These are phyloP conservation scores for Candida wancherniae DNA, from an alignment of 805 yeast genomes.

Conservation along the genomic window DNA sequence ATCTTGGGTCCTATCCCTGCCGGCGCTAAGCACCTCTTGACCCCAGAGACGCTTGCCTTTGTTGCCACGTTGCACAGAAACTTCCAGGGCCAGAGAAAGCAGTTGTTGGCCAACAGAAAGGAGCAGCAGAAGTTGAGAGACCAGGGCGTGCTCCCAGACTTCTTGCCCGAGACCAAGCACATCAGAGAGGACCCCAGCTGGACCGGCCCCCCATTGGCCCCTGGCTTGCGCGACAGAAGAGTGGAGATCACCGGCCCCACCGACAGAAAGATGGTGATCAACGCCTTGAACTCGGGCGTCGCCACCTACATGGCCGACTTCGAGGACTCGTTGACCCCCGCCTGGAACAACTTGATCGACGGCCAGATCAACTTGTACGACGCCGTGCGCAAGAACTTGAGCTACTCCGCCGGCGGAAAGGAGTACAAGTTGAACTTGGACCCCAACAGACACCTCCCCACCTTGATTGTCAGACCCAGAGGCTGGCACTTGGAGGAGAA, in stretches of 20 bases:
- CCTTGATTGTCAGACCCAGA: conserved; percentile 79
- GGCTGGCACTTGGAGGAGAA: conserved; percentile 83
- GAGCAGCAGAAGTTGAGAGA: conserved; percentile 58
- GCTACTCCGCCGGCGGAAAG: conserved; percentile 39
- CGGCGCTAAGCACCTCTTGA: conserved; percentile 50
- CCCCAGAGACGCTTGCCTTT: conserved; percentile 60
- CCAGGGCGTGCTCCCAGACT: conserved; percentile 56
- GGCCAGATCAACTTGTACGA: conserved; percentile 79
- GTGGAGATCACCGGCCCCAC: conserved; percentile 86
- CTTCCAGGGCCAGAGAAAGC: conserved; percentile 58
- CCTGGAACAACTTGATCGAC: conserved; percentile 74
- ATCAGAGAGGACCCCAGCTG: conserved; percentile 71
- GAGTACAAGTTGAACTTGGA: conserved; percentile 39
- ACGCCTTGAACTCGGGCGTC: conserved; percentile 73
- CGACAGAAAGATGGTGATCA: conserved; percentile 76
- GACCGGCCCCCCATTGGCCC: conserved; percentile 71
- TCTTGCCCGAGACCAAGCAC: conserved; percentile 61
- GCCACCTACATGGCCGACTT: conserved; percentile 85
- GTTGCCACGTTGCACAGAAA: conserved; percentile 70
- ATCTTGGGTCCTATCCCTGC: conserved; percentile 49
- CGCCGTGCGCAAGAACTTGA: conserved; percentile 64
- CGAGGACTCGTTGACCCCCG: conserved; percentile 81
- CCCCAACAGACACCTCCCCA: conserved; percentile 59
- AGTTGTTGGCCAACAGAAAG: conserved; percentile 58
- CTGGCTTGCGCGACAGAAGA: conserved; percentile 69